Percentiles rank a stretch among this genome's conserved stretches.
These are phyloP conservation scores for Cordia subcordata DNA, from an alignment of 257 asterid genomes.

Conservation along the genomic window DNA sequence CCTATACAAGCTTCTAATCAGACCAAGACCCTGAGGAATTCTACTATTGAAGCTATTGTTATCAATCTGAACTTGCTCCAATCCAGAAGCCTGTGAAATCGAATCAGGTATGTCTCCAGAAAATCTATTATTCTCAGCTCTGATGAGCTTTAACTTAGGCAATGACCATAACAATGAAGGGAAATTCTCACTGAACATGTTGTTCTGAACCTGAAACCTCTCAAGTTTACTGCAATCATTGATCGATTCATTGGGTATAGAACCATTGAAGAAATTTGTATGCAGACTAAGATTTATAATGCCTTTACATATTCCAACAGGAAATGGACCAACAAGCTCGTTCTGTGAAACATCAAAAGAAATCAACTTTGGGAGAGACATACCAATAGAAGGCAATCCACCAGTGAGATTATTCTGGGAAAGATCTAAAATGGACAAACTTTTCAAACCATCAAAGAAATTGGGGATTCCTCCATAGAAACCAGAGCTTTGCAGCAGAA, in stretches of 20 bases:
- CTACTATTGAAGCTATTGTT: conserved; percentile 55
- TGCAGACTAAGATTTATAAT: conserved; percentile 53
- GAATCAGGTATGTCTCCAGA: conserved; percentile 75
- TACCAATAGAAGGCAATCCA: conserved; percentile 35
- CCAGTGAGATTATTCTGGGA: conserved; percentile 74
- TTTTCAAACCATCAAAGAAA: conserved; percentile 49
- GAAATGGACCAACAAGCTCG: conserved; percentile 64
- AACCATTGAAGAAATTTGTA: conserved; percentile 58
- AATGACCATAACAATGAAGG: conserved; percentile 70
- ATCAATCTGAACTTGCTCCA: conserved; percentile 92
- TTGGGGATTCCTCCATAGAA: conserved; percentile 57
- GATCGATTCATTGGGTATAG: conserved; percentile 41
- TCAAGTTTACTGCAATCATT: conserved; percentile 55
- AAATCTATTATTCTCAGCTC: conserved; percentile 77
- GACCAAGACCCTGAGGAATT: conserved; percentile 69
- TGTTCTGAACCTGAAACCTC: conserved; percentile 81
- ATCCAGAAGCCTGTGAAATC: conserved; percentile 54
- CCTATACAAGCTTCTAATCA: conserved; percentile 52
- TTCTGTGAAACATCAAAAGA: conserved; percentile 81
- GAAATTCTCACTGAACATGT: conserved; percentile 52
- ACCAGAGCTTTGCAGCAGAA: conserved; percentile 62
- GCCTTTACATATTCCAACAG: conserved; percentile 53
- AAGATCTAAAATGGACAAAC: conserved; percentile 51
- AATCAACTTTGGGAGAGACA: conserved; percentile 52
- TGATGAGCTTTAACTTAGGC: conserved; percentile 61